phyloP scores from a whole-genome alignment of 805 yeast genomes.

The Starmera pachycereana region DNA sequence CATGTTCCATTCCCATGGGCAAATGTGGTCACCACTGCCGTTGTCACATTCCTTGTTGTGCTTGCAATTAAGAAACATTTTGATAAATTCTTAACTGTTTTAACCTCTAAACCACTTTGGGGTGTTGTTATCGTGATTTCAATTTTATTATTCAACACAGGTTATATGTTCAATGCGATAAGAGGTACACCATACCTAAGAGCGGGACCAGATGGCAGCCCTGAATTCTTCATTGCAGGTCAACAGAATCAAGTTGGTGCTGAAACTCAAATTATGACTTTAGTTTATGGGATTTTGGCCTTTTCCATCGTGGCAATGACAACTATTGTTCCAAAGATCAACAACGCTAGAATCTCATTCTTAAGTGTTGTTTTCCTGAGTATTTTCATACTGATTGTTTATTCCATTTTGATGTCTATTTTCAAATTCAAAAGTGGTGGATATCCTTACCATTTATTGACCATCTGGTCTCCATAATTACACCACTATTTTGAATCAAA shows the following conservation, averaged over 20 bases:
- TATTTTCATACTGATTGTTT: conserved; percentile 40
- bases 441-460: conserved; percentile 62
- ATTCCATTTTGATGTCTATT: conserved; percentile 52
- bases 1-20: conserved; percentile 30
- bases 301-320: conserved; percentile 48
- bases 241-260: conserved; percentile 74
- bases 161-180: conserved; percentile 90
- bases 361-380: conserved; percentile 36
- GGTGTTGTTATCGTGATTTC: conserved; percentile 51
- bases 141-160: conserved; percentile 67
- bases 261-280: conserved; percentile 80
- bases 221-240: conserved; percentile 41
- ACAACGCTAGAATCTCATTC: conserved; percentile 35
- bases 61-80: conserved; percentile 22
- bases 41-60: conserved; percentile 27
- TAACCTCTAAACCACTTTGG: conserved; percentile 58
- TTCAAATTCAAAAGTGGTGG: conserved; percentile 64
- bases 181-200: conserved; percentile 52
- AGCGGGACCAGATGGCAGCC: conserved; percentile 25
- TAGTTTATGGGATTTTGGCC: conserved; percentile 61
- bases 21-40: conserved; percentile 20
- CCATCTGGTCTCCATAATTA: conserved; percentile 20
- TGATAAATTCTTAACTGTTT: conserved; percentile 26
- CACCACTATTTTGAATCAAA: background rate
- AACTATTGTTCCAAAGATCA: conserved; percentile 42